Evolutionary conservation across 257 asterid species (phyloP).

Genomic region (Striga asiatica): DNA sequence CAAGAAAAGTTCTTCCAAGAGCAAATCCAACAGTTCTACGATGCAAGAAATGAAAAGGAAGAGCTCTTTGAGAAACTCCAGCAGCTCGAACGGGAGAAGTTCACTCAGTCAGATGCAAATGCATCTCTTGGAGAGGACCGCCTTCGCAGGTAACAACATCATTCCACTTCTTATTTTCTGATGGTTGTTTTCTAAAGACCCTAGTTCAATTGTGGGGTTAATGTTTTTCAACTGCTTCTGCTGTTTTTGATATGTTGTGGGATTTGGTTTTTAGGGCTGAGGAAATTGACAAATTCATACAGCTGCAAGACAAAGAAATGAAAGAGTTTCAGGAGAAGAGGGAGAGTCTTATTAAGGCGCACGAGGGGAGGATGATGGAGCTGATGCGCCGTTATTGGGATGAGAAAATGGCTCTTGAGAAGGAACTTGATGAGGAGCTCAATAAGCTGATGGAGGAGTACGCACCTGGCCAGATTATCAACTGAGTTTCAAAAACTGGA

Average conservation of each 20-base stretch:
- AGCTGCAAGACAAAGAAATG: slow-evolving; percentile 34
- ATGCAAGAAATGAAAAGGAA: slow-evolving; percentile 42
- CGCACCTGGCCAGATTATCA: too few species aligned
- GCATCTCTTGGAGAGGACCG: slow-evolving; percentile 34
- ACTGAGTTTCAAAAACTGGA: too few species aligned
- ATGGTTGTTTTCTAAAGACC: not conserved
- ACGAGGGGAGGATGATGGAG: slow-evolving; percentile 23
- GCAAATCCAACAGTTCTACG: slow-evolving; percentile 26
- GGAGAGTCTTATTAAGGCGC: slow-evolving; percentile 27
- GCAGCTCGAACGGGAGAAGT: slow-evolving; percentile 33
- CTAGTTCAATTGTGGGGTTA: too few species aligned
- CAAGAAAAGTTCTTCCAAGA: slow-evolving; percentile 47
- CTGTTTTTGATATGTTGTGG: not conserved
- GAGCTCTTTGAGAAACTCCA: slow-evolving; percentile 45
- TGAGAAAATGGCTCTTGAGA: slow-evolving; percentile 36
- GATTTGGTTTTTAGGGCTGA: slow-evolving; percentile 28
- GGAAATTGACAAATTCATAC: slow-evolving; percentile 31
- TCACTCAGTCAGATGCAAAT: slow-evolving; percentile 20
- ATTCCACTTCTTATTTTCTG: not conserved
- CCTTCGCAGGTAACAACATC: slow-evolving; percentile 29
- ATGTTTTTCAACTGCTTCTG: not conserved
- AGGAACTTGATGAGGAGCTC: slow-evolving; percentile 27
- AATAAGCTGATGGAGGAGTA: slow-evolving; percentile 27
- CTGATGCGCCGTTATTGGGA: slow-evolving; percentile 29
- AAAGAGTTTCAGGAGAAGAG: slow-evolving; percentile 23